Conservation (phyloP, 1,284 basidiomycete species). For the Cystobasidium slooffiae region DNA sequence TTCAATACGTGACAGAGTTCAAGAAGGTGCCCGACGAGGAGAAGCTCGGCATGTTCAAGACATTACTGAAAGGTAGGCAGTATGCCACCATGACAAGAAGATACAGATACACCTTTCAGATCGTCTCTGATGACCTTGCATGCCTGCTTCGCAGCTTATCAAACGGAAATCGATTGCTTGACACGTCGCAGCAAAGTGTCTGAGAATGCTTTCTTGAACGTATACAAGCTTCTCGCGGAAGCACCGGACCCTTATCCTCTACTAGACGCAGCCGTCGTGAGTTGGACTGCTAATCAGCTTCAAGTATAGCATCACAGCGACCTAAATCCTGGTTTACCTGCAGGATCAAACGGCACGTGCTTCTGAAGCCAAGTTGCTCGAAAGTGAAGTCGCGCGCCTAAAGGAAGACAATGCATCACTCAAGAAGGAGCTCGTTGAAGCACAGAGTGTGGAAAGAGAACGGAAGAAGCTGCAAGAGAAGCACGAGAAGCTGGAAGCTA, state of each 20-base stretch:
- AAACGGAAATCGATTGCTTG: constrained; percentile 91
- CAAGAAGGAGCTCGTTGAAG: constrained; percentile 70
- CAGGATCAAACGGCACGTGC: constrained; percentile 88
- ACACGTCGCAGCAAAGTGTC: constrained; percentile 88
- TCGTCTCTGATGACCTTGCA: background rate
- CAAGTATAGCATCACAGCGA: background rate
- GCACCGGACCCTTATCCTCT: constrained; percentile 96
- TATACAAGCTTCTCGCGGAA: constrained; percentile 90
- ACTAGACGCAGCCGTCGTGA: constrained; percentile 85
- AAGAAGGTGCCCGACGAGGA: constrained; percentile 85
- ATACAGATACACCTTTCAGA: background rate
- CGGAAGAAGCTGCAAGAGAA: constrained; percentile 75
- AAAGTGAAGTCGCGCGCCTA: constrained; percentile 70
- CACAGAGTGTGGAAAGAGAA: constrained; percentile 69
- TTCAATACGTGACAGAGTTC: constrained; percentile 68
- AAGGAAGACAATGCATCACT: constrained; percentile 79
- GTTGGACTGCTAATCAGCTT: constrained; percentile 55
- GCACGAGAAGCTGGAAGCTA: constrained; percentile 78
- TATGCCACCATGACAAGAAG: background rate
- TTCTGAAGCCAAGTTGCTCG: constrained; percentile 74
- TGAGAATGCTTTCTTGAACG: constrained; percentile 89
- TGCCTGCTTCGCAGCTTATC: constrained; percentile 68
- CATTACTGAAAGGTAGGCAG: constrained; percentile 74
- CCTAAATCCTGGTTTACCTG: background rate
- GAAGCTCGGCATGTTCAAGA: constrained; percentile 82